Percentiles rank a stretch among this genome's conserved stretches.
Conservation (phyloP, 2,329 filamentous ascomycete genomes). For the Botrytis squamosa region DNA sequence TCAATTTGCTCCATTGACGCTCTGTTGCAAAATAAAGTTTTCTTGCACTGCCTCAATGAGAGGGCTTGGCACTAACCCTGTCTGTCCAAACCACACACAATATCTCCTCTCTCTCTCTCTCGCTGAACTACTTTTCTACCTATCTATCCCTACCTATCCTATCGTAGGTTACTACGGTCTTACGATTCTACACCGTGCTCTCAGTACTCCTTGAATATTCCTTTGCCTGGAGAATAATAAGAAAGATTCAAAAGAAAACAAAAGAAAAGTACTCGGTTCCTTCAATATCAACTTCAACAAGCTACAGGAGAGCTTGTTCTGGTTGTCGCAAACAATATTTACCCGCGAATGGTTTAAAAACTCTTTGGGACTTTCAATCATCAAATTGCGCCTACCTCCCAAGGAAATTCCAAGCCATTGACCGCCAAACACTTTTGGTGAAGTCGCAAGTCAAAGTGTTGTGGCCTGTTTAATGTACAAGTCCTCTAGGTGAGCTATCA, state of each 20-base stretch:
- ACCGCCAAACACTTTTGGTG: not conserved
- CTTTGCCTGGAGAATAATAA: not conserved
- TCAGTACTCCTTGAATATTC: not conserved
- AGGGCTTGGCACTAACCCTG: slow-evolving; percentile 12
- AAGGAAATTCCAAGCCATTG: not conserved
- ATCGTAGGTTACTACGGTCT: not conserved
- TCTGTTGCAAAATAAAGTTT: slow-evolving; percentile 12
- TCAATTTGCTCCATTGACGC: slow-evolving; percentile 5
- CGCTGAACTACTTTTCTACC: not conserved
- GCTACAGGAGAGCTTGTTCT: not conserved
- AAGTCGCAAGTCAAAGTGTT: not conserved
- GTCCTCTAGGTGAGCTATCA: slow-evolving; percentile 7
- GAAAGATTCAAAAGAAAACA: not conserved
- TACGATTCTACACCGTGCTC: not conserved
- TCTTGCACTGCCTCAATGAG: slow-evolving; percentile 22
- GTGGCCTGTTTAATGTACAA: not conserved
- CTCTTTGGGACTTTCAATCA: not conserved
- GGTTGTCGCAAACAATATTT: not conserved
- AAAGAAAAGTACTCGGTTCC: not conserved
- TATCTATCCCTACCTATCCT: not conserved
- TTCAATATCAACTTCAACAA: not conserved
- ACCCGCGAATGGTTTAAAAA: not conserved
- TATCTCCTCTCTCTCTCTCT: not conserved
- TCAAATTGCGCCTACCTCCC: slow-evolving; percentile 4
- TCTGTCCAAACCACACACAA: not conserved